Conservation (phyloP, 768 basidiomycete species). For the Clathrus columnatus region DNA sequence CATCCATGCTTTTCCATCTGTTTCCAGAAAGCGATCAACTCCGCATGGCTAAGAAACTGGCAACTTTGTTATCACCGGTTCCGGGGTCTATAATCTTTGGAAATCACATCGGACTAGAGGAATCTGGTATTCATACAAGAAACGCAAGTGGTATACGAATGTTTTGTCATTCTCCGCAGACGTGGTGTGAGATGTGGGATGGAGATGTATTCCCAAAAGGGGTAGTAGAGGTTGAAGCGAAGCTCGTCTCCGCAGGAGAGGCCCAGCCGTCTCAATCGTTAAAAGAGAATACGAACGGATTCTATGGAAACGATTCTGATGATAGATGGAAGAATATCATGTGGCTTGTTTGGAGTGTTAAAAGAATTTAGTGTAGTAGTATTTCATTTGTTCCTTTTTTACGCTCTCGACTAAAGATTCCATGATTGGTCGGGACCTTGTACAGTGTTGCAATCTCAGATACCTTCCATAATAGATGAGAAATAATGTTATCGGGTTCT, state of each 20-base stretch:
- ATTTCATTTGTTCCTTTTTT: too few species aligned
- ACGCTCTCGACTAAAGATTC: too few species aligned
- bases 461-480: too few species aligned
- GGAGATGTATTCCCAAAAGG: conserved; percentile 29
- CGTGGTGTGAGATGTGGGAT: conserved; percentile 32
- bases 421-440: too few species aligned
- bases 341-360: not conserved
- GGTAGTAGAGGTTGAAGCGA: conserved; percentile 23
- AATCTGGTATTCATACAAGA: conserved; percentile 1
- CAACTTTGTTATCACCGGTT: not conserved
- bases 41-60: not conserved
- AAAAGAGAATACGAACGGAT: not conserved
- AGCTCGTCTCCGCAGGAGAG: conserved; percentile 12
- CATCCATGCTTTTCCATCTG: conserved; percentile 11
- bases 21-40: conserved; percentile 8
- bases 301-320: not conserved
- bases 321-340: not conserved
- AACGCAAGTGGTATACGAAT: conserved; percentile 12
- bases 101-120: conserved; percentile 8
- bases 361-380: not conserved
- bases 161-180: conserved; percentile 28
- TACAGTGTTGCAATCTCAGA: too few species aligned
- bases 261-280: not conserved
- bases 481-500: too few species aligned
- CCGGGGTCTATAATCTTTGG: conserved; percentile 12